Evolutionary conservation across 164 flowering plant genomes (phyloP), one percentile per base, ranked within the genome.

Genomic region (Brasenia schreberi): DNA sequence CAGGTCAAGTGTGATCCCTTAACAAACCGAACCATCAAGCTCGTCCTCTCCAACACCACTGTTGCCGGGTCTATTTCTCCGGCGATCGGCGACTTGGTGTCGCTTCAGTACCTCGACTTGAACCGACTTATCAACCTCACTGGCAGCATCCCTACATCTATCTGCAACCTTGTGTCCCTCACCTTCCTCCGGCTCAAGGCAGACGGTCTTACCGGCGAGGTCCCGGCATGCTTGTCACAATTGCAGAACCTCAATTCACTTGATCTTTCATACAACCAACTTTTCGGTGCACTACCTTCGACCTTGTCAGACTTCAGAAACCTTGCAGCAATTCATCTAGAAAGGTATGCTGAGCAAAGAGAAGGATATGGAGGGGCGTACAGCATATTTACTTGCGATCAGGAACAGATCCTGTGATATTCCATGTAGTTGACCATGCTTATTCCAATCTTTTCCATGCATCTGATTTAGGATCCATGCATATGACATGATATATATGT

Each of bases 241-340:
- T 83, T 90, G 92, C 65, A 70, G 6, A 87, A 92, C 71, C 73
- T 93, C 16, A 83, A 87, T 0, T 71, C 75, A 0, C 80, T 93
- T 27, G 97, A 93, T 62, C 80, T 93, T 58, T 87, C 98, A 2
- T 65, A 73, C 71, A 93, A 93, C 64, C 63, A 85, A 44, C 82
- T 93, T 42, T 45, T 72, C 18, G 98, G 98, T 17, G 39, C 39
- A 33, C 2, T 33, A 33, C 39, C 39, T 33, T 33, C 39, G 39
- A 33, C 39, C 39, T 0, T 2, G 39, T 33, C 39, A 33, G 39
- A 33, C 39, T 33, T 33, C 39, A 33, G 39, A 33, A 33, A 33
- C 4, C 39, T 33, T 33, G 39, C 39, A 33, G 39, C 39, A 33
- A 33, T 33, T 33, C 39, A 33, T 33, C 39, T 33, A 33, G 39